Percentiles rank a stretch among this genome's conserved stretches.
Evolutionary conservation across 2,329 filamentous ascomycete species (phyloP).

Genomic region (Sarocladiaceae sp.): DNA sequence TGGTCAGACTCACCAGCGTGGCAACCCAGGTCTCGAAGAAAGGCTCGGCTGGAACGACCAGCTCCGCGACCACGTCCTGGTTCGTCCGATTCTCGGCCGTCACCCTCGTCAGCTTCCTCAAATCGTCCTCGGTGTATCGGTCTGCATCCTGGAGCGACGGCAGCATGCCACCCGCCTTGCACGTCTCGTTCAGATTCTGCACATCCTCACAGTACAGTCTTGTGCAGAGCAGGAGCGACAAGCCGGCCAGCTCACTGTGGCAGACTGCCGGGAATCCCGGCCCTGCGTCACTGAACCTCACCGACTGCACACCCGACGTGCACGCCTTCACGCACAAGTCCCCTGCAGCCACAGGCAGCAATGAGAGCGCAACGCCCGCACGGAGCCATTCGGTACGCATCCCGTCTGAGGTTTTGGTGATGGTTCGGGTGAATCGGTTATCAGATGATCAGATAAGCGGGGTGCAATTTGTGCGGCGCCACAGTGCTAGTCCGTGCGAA

Average conservation of each 20-base stretch:
- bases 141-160: slow-evolving; percentile 28
- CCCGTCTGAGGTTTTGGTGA: neutral
- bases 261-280: slow-evolving; percentile 20
- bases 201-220: slow-evolving; percentile 27
- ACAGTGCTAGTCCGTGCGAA: neutral
- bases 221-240: slow-evolving; percentile 32
- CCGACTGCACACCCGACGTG: slow-evolving; percentile 18
- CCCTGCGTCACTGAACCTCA: slow-evolving; percentile 26
- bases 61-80: slow-evolving; percentile 17
- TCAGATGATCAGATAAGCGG: slow-evolving; percentile 14
- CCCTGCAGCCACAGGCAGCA: neutral
- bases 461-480: neutral
- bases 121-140: slow-evolving; percentile 26
- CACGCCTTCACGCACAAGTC: slow-evolving; percentile 28
- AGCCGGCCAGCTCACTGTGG: slow-evolving; percentile 20
- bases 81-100: slow-evolving; percentile 18
- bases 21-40: slow-evolving; percentile 29
- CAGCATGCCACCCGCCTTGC: slow-evolving; percentile 21
- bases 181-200: slow-evolving; percentile 27
- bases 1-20: slow-evolving; percentile 26
- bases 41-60: slow-evolving; percentile 26
- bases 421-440: slow-evolving; percentile 9
- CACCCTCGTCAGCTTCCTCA: slow-evolving; percentile 23
- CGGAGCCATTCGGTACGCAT: neutral
- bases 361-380: neutral